Evolutionary conservation across 306 rosid species (phyloP), one percentile per base, ranked within the genome.

Genomic region (Vigna hirtella): DNA sequence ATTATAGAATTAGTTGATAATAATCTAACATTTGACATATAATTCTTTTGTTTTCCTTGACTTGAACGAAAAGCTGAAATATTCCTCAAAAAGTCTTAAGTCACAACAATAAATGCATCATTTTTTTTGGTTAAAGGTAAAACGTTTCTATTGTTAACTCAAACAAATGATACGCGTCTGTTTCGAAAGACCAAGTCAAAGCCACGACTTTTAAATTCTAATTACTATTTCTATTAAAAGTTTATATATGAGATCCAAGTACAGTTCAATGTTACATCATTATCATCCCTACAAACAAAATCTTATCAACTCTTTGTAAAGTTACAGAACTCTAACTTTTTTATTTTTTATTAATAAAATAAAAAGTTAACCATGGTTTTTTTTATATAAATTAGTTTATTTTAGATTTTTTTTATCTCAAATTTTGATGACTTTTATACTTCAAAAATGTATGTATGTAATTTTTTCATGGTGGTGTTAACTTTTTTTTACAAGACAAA

Each of bases 41-140:
- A 18, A 18, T 18, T 64, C 24, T 24, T 51, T 24, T 7, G 2
- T 9, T 65, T 49, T 68, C 18, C 77, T 68, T 75, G 20, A 59
- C 72, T 74, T 67, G 24, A 49, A 66, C 55, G 24, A 34, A 66
- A 81, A 74, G 65, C 47, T 43, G 26, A 73, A 81, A 1, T 47
- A 48, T 53, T 7, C 40, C 18, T 4, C 1, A 16, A 28, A 34
- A 79, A 62, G 56, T 71, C n/a, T 73, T 22, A 66, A 56, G 34
- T 81, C 47, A 66, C 45, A 34, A 45, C 53, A 53, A 47, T 10
- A 2, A 4, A 74, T 9, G 7, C 18, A 34, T 32, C 40, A 66
- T 18, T 47, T 67, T 47, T 66, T 71, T 38, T 10, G 56, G 38
- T 49, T 71, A 72, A 48, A 43, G 42, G 57, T 71, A 72, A 79